Conservation (phyloP, 495 filamentous ascomycete genomes). For the Mycothermus thermophilus region DNA sequence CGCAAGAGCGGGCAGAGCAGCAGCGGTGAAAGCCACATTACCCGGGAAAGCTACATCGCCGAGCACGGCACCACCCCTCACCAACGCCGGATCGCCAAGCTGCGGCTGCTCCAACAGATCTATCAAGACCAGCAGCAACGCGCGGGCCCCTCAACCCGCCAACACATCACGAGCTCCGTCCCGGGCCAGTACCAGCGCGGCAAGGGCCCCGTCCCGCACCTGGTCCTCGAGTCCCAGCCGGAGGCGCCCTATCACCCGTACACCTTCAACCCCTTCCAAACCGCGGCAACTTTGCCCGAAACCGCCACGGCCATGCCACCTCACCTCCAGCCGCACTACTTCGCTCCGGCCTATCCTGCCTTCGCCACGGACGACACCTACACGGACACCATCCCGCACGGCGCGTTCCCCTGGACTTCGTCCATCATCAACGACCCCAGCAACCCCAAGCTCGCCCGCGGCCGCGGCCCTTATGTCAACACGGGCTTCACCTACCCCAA, state of each 20-base stretch:
- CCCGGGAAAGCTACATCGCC: no score
- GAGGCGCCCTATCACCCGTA: neutral
- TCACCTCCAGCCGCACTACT: neutral
- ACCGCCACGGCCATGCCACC: neutral
- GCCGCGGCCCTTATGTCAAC: slow-evolving; percentile 6
- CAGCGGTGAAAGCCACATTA: no score
- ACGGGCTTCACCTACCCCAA: slow-evolving; percentile 1
- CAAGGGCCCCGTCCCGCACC: no score
- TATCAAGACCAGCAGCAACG: no score
- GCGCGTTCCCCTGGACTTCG: slow-evolving; percentile 4
- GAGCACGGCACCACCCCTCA: no score
- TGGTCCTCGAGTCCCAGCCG: no score
- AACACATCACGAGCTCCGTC: no score
- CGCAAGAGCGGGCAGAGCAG: no score
- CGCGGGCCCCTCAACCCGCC: no score
- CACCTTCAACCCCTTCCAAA: slow-evolving; percentile 3
- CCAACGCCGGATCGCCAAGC: no score
- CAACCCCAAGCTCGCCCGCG: neutral
- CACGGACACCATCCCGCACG: slow-evolving; percentile 5
- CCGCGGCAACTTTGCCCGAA: neutral
- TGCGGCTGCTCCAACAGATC: no score
- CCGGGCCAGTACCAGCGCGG: no score
- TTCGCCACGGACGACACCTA: slow-evolving; percentile 2
- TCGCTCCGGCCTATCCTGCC: neutral
- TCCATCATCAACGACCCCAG: neutral